These are phyloP conservation scores for Papiliotrema terrestris DNA, from an alignment of 1,284 basidiomycete genomes.

Conservation along the genomic window DNA sequence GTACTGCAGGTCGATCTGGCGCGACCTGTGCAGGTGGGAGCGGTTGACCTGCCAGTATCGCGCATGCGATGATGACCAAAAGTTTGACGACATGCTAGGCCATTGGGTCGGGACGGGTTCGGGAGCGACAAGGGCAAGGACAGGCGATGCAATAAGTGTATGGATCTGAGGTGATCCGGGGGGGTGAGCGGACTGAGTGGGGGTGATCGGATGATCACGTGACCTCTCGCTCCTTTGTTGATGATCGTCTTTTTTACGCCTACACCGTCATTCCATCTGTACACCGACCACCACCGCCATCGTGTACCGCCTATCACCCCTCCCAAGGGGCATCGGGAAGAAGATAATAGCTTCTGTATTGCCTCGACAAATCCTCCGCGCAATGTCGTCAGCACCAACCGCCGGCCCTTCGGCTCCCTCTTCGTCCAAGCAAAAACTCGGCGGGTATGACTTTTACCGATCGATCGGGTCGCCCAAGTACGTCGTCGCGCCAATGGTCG, in stretches of 20 bases:
- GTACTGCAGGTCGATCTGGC: slow-evolving; percentile 69
- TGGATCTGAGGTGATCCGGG: no score
- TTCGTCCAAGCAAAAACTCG: slow-evolving; percentile 56
- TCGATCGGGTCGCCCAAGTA: slow-evolving; percentile 77
- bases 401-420: not conserved
- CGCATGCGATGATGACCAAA: slow-evolving; percentile 43
- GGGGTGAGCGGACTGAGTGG: no score
- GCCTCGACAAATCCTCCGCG: not conserved
- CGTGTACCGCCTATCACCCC: not conserved
- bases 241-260: no score
- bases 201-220: no score
- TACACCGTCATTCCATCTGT: no score
- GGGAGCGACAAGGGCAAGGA: no score
- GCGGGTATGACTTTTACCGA: slow-evolving; percentile 79
- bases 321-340: not conserved
- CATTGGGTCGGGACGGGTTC: no score
- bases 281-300: no score
- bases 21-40: slow-evolving; percentile 66
- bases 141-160: no score
- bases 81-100: slow-evolving; percentile 40
- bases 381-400: not conserved
- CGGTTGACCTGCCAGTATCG: slow-evolving; percentile 77
- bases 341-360: not conserved
- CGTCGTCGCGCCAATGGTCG: slow-evolving; percentile 96
- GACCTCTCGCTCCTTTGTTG: no score